Percentiles rank a stretch among this genome's conserved stretches.
Conservation (phyloP, 768 basidiomycete species). For the Collybia sp. region DNA sequence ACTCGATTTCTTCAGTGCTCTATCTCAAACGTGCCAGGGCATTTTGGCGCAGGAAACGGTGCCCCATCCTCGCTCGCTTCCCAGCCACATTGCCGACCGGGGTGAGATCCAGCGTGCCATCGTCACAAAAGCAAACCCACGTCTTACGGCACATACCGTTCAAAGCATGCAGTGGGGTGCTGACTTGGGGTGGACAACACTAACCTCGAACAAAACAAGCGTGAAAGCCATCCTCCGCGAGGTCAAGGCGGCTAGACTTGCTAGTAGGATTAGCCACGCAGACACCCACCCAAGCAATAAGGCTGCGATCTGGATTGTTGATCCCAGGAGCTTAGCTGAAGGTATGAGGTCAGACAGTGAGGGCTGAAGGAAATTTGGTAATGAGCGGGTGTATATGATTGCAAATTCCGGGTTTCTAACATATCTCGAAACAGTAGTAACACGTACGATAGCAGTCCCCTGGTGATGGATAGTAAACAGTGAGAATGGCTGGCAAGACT, state of each 20-base stretch:
- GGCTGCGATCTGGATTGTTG: constrained; percentile 62
- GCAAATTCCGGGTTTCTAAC: too few species aligned
- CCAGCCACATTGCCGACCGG: constrained; percentile 12
- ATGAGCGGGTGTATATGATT: too few species aligned
- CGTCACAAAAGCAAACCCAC: constrained; percentile 50
- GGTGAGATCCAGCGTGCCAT: constrained; percentile 47
- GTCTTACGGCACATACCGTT: constrained; percentile 74
- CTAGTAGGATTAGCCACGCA: constrained; percentile 24
- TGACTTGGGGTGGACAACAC: constrained; percentile 71
- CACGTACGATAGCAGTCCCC: too few species aligned
- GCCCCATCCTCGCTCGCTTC: constrained; percentile 26
- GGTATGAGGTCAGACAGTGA: constrained; percentile 18
- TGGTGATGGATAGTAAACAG: too few species aligned
- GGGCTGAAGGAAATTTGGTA: too few species aligned
- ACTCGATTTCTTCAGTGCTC: constrained; percentile 39
- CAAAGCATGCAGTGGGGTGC: constrained; percentile 70
- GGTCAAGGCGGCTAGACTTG: constrained; percentile 39
- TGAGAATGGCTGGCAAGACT: too few species aligned
- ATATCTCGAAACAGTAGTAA: too few species aligned
- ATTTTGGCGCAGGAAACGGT: constrained; percentile 47
- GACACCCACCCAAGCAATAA: constrained; percentile 4
- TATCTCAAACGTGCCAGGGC: constrained; percentile 47
- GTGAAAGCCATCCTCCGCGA: constrained; percentile 71
- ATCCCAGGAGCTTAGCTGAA: constrained; percentile 78
- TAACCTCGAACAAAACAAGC: constrained; percentile 81